phyloP scores from a whole-genome alignment of 169 alveolate genomes.

The Plasmodium chabaudi region DNA sequence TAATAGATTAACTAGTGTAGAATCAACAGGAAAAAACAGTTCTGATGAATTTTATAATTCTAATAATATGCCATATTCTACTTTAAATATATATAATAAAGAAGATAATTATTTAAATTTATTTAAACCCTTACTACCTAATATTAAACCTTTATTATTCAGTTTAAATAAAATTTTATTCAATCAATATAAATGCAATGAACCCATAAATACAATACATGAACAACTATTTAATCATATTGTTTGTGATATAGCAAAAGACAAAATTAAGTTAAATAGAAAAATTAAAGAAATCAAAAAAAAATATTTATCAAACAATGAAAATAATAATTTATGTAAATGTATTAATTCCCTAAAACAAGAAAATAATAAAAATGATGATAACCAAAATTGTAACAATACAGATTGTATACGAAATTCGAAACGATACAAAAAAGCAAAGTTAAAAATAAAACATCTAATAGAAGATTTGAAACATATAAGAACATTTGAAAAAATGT shows the following conservation, averaged over 20 bases:
- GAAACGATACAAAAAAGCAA: not conserved
- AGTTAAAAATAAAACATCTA: not conserved
- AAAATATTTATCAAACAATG: not conserved
- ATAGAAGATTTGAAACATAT: slow-evolving; percentile 36
- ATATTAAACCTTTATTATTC: slow-evolving; percentile 36
- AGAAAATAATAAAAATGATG: not conserved
- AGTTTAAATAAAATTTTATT: slow-evolving; percentile 59
- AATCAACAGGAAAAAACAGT: not conserved
- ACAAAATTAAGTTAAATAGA: slow-evolving; percentile 30
- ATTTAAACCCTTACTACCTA: slow-evolving; percentile 63
- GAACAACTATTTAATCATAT: slow-evolving; percentile 51
- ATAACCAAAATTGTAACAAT: not conserved
- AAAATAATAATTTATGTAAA: not conserved
- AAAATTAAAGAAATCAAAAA: slow-evolving; percentile 46
- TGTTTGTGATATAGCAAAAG: slow-evolving; percentile 52
- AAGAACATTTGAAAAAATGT: slow-evolving; percentile 46
- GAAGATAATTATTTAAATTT: slow-evolving; percentile 50
- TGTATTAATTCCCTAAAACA: no score
- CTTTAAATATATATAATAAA: slow-evolving; percentile 36
- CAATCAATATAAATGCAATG: slow-evolving; percentile 60
- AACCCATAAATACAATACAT: slow-evolving; percentile 60
- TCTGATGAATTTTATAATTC: not conserved
- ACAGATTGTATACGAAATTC: not conserved
- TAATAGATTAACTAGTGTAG: not conserved
- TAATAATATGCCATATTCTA: not conserved